Conservation (phyloP, 139 green algal species). For the Chlorella sp. region DNA sequence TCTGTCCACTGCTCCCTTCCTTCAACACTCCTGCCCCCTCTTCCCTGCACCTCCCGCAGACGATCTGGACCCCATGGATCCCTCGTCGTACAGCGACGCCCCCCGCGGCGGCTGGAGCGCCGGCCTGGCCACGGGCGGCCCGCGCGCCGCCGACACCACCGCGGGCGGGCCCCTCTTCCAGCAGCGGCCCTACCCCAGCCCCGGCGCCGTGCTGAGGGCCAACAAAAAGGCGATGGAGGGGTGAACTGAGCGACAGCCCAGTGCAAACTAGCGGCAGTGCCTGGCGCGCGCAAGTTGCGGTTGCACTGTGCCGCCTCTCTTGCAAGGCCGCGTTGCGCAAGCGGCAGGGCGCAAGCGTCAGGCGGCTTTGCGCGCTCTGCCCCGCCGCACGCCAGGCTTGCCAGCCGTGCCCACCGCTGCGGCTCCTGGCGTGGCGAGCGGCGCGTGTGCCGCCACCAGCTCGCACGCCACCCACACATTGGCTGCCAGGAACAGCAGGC, state of each 20-base stretch:
- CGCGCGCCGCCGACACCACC: constrained; percentile 78
- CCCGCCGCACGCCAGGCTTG: too few species aligned
- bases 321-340: too few species aligned
- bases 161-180: constrained; percentile 79
- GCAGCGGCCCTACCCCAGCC: constrained; percentile 74
- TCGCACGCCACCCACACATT: constrained; percentile 53
- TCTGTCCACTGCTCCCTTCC: not conserved
- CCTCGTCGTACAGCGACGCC: constrained; percentile 73
- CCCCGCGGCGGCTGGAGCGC: constrained; percentile 59
- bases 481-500: constrained; percentile 56
- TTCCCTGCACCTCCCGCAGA: constrained; percentile 20
- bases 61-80: constrained; percentile 76
- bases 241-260: not conserved
- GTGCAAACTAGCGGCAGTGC: too few species aligned
- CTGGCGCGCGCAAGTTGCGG: too few species aligned
- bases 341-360: too few species aligned
- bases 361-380: too few species aligned
- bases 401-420: too few species aligned
- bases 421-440: too few species aligned
- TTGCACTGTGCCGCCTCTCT: too few species aligned
- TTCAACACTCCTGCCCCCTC: not conserved
- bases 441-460: constrained; percentile 28
- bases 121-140: constrained; percentile 65
- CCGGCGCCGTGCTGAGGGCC: constrained; percentile 62
- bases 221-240: constrained; percentile 57